Conservation (phyloP, 805 yeast genomes). For the Saturnispora saitoi region DNA sequence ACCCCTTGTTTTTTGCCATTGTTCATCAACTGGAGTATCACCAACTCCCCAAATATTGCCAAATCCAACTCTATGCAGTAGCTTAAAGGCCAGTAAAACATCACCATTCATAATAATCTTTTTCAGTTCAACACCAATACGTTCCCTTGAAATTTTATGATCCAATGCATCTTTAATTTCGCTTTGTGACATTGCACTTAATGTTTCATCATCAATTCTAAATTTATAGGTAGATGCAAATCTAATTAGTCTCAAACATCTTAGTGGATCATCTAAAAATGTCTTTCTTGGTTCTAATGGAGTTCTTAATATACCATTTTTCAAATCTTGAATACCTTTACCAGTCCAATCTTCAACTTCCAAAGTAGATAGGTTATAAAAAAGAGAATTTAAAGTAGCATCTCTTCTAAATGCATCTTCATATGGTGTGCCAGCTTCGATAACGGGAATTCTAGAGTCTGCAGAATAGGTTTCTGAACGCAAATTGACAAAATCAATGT, state of each 20-base stretch:
- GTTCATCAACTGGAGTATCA: constrained; percentile 17
- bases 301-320: constrained; percentile 66
- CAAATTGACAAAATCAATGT: constrained; percentile 87
- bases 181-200: constrained; percentile 53
- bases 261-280: constrained; percentile 86
- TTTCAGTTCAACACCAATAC: constrained; percentile 78
- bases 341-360: constrained; percentile 81
- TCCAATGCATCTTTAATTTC: constrained; percentile 51
- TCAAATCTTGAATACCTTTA: constrained; percentile 64
- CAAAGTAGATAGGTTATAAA: constrained; percentile 65
- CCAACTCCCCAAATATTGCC: constrained; percentile 49
- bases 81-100: constrained; percentile 53
- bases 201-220: constrained; percentile 47
- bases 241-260: constrained; percentile 77
- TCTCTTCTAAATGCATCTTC: constrained; percentile 92
- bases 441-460: constrained; percentile 76
- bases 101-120: constrained; percentile 63
- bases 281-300: constrained; percentile 83
- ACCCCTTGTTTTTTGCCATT: constrained; percentile 15
- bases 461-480: constrained; percentile 80
- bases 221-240: constrained; percentile 79
- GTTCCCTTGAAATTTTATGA: constrained; percentile 77
- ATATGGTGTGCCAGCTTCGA: constrained; percentile 79
- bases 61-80: constrained; percentile 48
- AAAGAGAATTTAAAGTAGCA: constrained; percentile 89